Evolutionary conservation across 2,329 filamentous ascomycete genomes (phyloP), one percentile per base, ranked within the genome.

Genomic region (Colletotrichum liriopes): DNA sequence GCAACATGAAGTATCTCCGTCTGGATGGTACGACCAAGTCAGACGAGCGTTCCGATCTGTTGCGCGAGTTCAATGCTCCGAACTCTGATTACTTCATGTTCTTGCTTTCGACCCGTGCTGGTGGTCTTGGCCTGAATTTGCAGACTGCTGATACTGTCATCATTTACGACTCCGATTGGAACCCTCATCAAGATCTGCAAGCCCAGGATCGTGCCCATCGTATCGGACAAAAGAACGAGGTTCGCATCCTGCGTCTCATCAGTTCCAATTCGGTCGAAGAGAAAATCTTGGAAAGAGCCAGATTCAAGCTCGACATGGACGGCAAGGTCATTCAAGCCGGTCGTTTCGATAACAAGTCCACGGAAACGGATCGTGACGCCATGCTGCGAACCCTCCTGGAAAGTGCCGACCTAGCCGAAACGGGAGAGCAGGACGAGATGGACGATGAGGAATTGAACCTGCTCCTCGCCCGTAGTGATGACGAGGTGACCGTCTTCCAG

Each of bases 121-220:
- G 96, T 92, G 96, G 96, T 90, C 89, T 99, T 14, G 96, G 96
- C 88, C 89, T 99, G 76, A 99, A 99, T 79, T 83, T 99, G 81
- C 96, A 99, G 83, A 98, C 96, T 56, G 96, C 96, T 52, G 96
- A 99, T 83, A 99, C 96, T 1, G 96, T 99, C 85, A 98, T 99
- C 83, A 99, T 99, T 79, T 99, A 98, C 84, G 96, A 99, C 80
- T 99, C 96, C 0, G 96, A 99, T 85, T 99, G 96, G 96, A 99
- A 99, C 83, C 96, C 96, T 80, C 96, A 98, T 81, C 96, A 99
- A 83, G 96, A 99, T 93, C 87, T 99, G 83, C 96, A 99, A 83
- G 96, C 96, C 18, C 96, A 99, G 81, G 96, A 99, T 93, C 96
- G 96, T 92, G 96, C 96, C 58, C 96, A 99, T 91, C 96, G 96